A percentile compares a stretch with the other conserved stretches of the same genome.
Conservation (phyloP, 441 rosid genomes). For the Populus hybrid region DNA sequence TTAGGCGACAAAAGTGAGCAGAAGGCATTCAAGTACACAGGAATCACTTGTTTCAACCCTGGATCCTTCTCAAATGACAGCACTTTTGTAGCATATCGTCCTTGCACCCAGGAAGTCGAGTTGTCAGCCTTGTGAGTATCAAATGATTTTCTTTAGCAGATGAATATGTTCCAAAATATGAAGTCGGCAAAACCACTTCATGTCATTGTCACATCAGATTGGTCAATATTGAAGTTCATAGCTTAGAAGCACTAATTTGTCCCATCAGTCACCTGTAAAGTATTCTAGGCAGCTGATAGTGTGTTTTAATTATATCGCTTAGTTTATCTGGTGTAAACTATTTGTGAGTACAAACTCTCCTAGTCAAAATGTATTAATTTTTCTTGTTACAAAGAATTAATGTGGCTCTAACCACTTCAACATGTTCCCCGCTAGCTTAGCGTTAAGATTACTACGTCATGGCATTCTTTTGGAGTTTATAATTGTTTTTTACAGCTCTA, state of each 20-base stretch:
- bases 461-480: neutral
- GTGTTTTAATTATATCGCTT: neutral
- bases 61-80: too few relatives aligned
- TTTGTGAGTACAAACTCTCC: neutral
- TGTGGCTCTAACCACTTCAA: neutral
- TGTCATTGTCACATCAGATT: neutral
- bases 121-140: too few relatives aligned
- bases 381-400: neutral
- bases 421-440: neutral
- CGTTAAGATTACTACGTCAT: neutral
- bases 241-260: neutral
- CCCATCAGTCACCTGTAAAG: neutral
- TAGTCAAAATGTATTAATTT: neutral
- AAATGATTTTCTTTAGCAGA: too few relatives aligned
- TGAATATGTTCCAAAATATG: neutral
- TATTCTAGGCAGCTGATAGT: neutral
- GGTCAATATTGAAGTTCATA: neutral
- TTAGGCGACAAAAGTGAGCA: too few relatives aligned
- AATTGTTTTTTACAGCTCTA: neutral
- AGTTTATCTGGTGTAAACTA: neutral
- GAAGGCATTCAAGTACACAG: too few relatives aligned
- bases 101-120: too few relatives aligned
- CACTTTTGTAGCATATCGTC: too few relatives aligned
- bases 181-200: conserved; percentile 1
- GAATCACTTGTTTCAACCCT: too few relatives aligned